These are phyloP conservation scores for Sparassis latifolia DNA, from an alignment of 1,284 basidiomycete species.

Conservation along the genomic window DNA sequence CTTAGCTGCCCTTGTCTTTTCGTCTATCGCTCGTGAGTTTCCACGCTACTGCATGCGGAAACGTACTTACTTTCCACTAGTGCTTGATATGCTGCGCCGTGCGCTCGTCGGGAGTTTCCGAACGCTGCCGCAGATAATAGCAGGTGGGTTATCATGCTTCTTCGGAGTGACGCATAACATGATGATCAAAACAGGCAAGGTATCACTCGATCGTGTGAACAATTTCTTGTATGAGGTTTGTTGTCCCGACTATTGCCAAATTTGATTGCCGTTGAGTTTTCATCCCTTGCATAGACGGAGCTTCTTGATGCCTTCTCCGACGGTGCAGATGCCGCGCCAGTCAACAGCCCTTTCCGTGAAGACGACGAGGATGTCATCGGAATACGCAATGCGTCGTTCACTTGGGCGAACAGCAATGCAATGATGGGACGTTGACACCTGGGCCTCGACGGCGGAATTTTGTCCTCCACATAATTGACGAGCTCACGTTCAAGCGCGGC, in stretches of 20 bases:
- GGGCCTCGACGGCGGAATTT: slow-evolving; percentile 31
- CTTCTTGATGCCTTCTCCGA: slow-evolving; percentile 39
- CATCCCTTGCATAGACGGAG: slow-evolving; percentile 30
- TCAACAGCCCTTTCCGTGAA: background rate
- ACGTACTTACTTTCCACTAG: slow-evolving; percentile 5
- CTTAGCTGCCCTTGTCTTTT: slow-evolving; percentile 32
- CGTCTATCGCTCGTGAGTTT: slow-evolving; percentile 29
- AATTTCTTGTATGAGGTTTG: slow-evolving; percentile 39
- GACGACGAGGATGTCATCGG: slow-evolving; percentile 26
- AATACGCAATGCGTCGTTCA: slow-evolving; percentile 35
- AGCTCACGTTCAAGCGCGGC: slow-evolving; percentile 51
- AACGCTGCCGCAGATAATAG: slow-evolving; percentile 27
- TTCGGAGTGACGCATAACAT: too few species aligned
- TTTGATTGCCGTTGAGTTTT: too few species aligned
- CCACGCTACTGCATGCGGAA: background rate
- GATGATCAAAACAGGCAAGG: slow-evolving; percentile 29
- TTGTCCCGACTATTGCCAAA: background rate
- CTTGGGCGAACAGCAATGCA: slow-evolving; percentile 29
- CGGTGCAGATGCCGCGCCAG: background rate
- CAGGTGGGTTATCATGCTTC: slow-evolving; percentile 16
- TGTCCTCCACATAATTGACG: slow-evolving; percentile 40
- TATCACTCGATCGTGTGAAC: slow-evolving; percentile 41
- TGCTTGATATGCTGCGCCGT: slow-evolving; percentile 33
- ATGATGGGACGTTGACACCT: slow-evolving; percentile 21
- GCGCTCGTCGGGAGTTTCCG: slow-evolving; percentile 27